Conservation (phyloP, 129 eudicot genomes). For the Pseudognaphalium luteoalbum region DNA sequence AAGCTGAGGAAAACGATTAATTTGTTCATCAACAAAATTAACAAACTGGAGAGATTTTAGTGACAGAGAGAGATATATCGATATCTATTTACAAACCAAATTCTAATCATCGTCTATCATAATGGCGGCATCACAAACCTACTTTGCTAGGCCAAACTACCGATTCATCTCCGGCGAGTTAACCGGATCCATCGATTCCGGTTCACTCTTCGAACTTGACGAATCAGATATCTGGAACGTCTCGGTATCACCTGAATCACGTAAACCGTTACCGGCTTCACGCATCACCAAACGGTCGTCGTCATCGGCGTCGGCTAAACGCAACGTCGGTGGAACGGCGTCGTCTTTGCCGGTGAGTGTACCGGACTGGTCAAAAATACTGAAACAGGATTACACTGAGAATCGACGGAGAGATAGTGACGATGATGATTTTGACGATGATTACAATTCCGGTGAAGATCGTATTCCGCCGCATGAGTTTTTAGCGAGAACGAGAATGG, state of each 20-base stretch:
- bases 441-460: slow-evolving; percentile 41
- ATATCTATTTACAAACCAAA: background rate
- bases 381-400: slow-evolving; percentile 52
- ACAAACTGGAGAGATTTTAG: slow-evolving; percentile 4
- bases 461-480: slow-evolving; percentile 92
- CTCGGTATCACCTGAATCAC: slow-evolving; percentile 55
- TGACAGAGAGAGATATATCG: background rate
- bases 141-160: slow-evolving; percentile 54
- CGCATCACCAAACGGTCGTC: slow-evolving; percentile 40
- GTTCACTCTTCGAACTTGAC: slow-evolving; percentile 59
- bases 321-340: slow-evolving; percentile 34
- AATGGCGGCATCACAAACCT: slow-evolving; percentile 67
- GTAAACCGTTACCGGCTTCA: slow-evolving; percentile 37
- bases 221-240: slow-evolving; percentile 78
- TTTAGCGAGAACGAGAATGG: slow-evolving; percentile 68
- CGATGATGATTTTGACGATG: slow-evolving; percentile 47
- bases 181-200: slow-evolving; percentile 26
- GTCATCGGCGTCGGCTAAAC: slow-evolving; percentile 18
- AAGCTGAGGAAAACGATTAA: slow-evolving; percentile 32
- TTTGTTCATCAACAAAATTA: slow-evolving; percentile 15
- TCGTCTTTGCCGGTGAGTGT: slow-evolving; percentile 75
- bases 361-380: slow-evolving; percentile 78
- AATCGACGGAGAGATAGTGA: slow-evolving; percentile 48
- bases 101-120: background rate
- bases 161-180: slow-evolving; percentile 48